Base-by-base conservation (phyloP, 2,329 filamentous ascomycete genomes). In the Fusarium metavorans region DNA sequence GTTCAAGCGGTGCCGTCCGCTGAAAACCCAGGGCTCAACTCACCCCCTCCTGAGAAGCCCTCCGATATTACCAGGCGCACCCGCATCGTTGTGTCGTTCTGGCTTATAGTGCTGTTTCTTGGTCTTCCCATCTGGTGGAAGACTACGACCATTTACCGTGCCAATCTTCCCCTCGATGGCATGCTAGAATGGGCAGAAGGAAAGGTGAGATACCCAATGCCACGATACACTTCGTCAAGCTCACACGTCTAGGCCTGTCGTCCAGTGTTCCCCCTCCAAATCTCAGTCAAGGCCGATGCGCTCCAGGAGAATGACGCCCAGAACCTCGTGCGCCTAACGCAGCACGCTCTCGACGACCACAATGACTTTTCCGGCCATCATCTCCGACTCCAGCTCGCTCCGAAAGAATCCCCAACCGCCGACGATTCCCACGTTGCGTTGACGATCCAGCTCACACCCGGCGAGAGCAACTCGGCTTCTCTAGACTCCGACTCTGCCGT, bases 111-210 rank as follows among this genome's bases (percentile, higher is more conserved):
- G 8, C 81, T 97, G 8, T 89, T 93, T 34, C 85, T 99, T 7
- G 97, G 97, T 4, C 83, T 99, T 75, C 97, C 97, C 67, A 92
- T 97, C 89, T 99, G 97, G 97, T 97, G 95, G 92, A 92, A 92
- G 82, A 98, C 97, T 1, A 99, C 97, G 5, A 93, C 94, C 0
- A 97, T 98, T 65, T 95, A 97, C 82, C 91, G 97, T 65, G 95
- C 96, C 14, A 89, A 92, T 52, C 85, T 99, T 76, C 97, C 97
- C 6, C 83, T 98, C 76, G 89, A 93, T 80, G 89, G 92, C 64
- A 99, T 99, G 97, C 90, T 93, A 76, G 90, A 93, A 71, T 98
- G 97, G 96, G 94, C 95, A 11, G 94, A 97, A 79, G 95, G 95
- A 74, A 94, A 93, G 88, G 95, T 97, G 83, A 66, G 35, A 13